Conservation (phyloP, 2,329 filamentous ascomycete genomes). For the Amauroascus niger region DNA sequence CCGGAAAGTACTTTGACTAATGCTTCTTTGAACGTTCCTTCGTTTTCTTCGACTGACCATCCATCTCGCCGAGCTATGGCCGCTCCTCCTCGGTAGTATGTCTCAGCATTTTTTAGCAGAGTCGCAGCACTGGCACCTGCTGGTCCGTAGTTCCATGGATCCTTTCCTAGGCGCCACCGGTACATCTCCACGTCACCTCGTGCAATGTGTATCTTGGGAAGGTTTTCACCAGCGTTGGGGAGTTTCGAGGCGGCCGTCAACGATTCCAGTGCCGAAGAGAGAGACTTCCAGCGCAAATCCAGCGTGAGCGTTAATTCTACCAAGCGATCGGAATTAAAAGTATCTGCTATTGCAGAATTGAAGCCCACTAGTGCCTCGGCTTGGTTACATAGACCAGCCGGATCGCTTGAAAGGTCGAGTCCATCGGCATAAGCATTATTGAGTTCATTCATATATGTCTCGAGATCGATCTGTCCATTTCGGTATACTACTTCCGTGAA, state of each 20-base stretch:
- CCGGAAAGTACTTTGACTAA: slow-evolving; percentile 40
- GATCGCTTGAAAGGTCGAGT: slow-evolving; percentile 36
- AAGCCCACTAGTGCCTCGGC: slow-evolving; percentile 49
- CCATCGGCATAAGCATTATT: slow-evolving; percentile 33
- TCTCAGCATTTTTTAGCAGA: slow-evolving; percentile 48
- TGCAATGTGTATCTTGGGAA: slow-evolving; percentile 45
- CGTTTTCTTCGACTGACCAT: slow-evolving; percentile 34
- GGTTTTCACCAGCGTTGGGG: slow-evolving; percentile 38
- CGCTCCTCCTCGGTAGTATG: slow-evolving; percentile 48
- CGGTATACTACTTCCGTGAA: slow-evolving; percentile 51
- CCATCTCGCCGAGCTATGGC: slow-evolving; percentile 35
- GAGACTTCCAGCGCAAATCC: slow-evolving; percentile 43
- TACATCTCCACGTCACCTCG: slow-evolving; percentile 49
- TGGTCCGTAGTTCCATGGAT: slow-evolving; percentile 36
- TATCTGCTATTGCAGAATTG: slow-evolving; percentile 39
- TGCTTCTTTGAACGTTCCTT: slow-evolving; percentile 41
- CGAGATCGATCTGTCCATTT: slow-evolving; percentile 40
- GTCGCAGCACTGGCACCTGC: slow-evolving; percentile 39
- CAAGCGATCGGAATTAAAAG: slow-evolving; percentile 22
- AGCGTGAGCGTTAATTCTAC: slow-evolving; percentile 27
- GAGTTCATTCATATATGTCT: slow-evolving; percentile 44
- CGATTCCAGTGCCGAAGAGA: slow-evolving; percentile 43
- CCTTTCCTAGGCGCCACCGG: slow-evolving; percentile 43
- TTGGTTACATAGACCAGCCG: slow-evolving; percentile 45
- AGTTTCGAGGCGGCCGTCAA: slow-evolving; percentile 46